Percentiles rank a stretch among this genome's conserved stretches.
Evolutionary conservation across 768 basidiomycete species (phyloP).

Genomic region (Coprinellus micaceus): DNA sequence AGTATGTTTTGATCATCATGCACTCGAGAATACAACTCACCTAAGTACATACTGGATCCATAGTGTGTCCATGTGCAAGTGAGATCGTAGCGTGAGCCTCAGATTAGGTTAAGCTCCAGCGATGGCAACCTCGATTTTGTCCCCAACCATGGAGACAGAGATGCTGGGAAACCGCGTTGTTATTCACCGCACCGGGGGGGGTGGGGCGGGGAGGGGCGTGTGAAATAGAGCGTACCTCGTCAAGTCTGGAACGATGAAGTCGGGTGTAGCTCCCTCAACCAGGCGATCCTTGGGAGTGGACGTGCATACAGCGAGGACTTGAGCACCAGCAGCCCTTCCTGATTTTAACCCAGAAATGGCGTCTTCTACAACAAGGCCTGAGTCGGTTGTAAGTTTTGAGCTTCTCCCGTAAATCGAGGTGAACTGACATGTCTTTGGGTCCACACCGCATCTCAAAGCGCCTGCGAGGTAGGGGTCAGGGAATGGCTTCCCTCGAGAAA

Average conservation of each 20-base stretch:
- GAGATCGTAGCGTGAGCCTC: too few species aligned
- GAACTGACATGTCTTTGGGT: conserved; percentile 53
- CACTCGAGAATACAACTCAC: not conserved
- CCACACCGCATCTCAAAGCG: conserved; percentile 53
- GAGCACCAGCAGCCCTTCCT: conserved; percentile 72
- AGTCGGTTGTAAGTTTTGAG: not conserved
- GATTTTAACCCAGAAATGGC: conserved; percentile 79
- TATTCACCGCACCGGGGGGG: too few species aligned
- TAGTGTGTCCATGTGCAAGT: not conserved
- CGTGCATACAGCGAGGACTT: conserved; percentile 80
- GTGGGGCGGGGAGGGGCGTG: too few species aligned
- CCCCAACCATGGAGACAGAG: conserved; percentile 40
- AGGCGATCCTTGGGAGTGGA: conserved; percentile 61
- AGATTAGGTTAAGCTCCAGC: not conserved
- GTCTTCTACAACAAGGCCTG: conserved; percentile 87
- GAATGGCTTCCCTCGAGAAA: conserved; percentile 75
- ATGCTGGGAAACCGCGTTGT: conserved; percentile 30
- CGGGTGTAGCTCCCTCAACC: conserved; percentile 49
- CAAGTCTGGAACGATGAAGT: conserved; percentile 69
- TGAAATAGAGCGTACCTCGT: conserved; percentile 51
- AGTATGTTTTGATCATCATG: not conserved
- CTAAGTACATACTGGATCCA: not conserved
- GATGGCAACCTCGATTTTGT: conserved; percentile 45
- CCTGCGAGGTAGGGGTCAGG: conserved; percentile 86
- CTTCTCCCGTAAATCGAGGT: not conserved